phyloP scores from a whole-genome alignment of 1,139 yeast species.

The Saccharomyces pastorianus region DNA sequence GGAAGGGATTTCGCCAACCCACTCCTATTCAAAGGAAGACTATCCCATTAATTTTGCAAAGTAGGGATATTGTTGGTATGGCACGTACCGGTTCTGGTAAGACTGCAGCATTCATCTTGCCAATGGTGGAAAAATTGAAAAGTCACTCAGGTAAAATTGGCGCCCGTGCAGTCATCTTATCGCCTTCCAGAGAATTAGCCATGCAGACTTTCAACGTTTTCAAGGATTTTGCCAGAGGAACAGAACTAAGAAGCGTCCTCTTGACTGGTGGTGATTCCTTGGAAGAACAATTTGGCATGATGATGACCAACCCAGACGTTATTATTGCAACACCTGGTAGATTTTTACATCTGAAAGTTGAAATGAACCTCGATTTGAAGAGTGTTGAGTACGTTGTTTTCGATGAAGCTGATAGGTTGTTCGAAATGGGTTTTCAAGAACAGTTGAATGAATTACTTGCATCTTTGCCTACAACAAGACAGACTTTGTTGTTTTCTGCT shows the following conservation, averaged over 20 bases:
- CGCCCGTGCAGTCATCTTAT: constrained; percentile 75
- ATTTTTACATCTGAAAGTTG: constrained; percentile 88
- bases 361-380: constrained; percentile 80
- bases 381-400: constrained; percentile 85
- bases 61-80: constrained; percentile 96
- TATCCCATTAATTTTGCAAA: constrained; percentile 79
- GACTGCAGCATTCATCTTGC: constrained; percentile 95
- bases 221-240: constrained; percentile 77
- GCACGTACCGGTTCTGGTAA: constrained; percentile 99
- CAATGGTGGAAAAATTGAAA: constrained; percentile 78
- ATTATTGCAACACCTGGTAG: constrained; percentile 97
- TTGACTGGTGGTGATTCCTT: constrained; percentile 95
- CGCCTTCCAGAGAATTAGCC: constrained; percentile 87
- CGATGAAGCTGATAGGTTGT: constrained; percentile 96
- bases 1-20: constrained; percentile 88
- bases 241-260: constrained; percentile 71
- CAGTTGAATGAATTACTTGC: constrained; percentile 86
- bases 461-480: constrained; percentile 73
- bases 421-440: constrained; percentile 95
- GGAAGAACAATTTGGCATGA: constrained; percentile 88
- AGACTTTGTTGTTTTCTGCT: constrained; percentile 86
- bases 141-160: constrained; percentile 83
- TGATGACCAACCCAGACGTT: constrained; percentile 92
- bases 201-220: constrained; percentile 83
- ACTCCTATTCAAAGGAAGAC: constrained; percentile 97